phyloP scores from a whole-genome alignment of 768 basidiomycete genomes.

The Leucosporidium creatinivorum region DNA sequence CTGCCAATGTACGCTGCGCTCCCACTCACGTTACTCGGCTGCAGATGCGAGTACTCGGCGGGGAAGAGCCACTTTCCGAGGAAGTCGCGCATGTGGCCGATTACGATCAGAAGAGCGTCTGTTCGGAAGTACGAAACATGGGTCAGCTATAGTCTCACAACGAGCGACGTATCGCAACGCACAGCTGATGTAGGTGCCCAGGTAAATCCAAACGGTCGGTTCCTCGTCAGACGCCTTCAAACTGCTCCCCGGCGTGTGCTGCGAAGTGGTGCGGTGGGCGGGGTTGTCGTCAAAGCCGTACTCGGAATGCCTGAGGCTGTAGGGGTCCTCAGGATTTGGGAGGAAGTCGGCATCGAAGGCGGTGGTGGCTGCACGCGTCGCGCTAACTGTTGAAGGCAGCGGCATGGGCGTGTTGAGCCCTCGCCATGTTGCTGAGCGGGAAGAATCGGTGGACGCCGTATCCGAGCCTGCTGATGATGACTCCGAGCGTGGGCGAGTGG shows the following conservation, averaged over 20 bases:
- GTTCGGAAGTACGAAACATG: slow-evolving; percentile 35
- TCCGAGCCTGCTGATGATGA: slow-evolving; percentile 6
- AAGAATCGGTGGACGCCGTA: slow-evolving; percentile 1
- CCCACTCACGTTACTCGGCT: slow-evolving; percentile 66
- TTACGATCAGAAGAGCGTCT: slow-evolving; percentile 81
- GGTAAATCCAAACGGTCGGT: slow-evolving; percentile 84
- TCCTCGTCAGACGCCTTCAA: slow-evolving; percentile 55
- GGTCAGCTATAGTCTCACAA: not conserved
- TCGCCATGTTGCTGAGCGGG: slow-evolving; percentile 19
- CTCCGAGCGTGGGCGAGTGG: not conserved
- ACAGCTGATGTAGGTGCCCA: slow-evolving; percentile 71
- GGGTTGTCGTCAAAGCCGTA: slow-evolving; percentile 32
- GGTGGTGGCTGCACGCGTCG: slow-evolving; percentile 23
- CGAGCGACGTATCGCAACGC: slow-evolving; percentile 29
- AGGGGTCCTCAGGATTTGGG: slow-evolving; percentile 19
- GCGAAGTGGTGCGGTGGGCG: slow-evolving; percentile 21
- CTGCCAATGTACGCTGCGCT: not conserved
- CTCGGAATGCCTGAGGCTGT: slow-evolving; percentile 28
- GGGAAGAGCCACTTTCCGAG: slow-evolving; percentile 75
- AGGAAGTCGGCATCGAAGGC: slow-evolving; percentile 30
- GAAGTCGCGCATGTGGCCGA: slow-evolving; percentile 93
- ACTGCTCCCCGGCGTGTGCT: slow-evolving; percentile 41
- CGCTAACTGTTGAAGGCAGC: slow-evolving; percentile 21
- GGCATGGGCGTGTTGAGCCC: slow-evolving; percentile 28
- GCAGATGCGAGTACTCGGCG: slow-evolving; percentile 66